Base-by-base conservation (phyloP, 129 eudicot species). In the Escallonia herrerae region DNA sequence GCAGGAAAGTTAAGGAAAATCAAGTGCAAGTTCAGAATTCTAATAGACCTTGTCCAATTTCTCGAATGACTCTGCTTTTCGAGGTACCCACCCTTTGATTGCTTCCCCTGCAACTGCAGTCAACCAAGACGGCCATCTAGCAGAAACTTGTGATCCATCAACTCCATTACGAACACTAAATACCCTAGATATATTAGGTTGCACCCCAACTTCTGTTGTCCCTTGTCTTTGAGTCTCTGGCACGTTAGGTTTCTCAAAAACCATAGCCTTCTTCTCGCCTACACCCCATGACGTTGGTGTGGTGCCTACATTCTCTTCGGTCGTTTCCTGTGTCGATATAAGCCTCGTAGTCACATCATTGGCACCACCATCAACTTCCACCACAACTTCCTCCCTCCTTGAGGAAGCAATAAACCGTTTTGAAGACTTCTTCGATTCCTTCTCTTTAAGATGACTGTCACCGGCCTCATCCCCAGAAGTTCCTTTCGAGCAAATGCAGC, bases 101-200 rank as follows among this genome's bases (percentile, higher is more conserved):
- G 96, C 94, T 76, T 89, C 96, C 73, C 96, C 96, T 54, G 96
- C 96, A 62, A 89, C 96, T 5, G 86, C 76, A 71, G 90, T 89
- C 37, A 89, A 59, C 96, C 96, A 89, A 46, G 84, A 68, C 4
- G 96, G 96, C 96, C 96, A 85, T 57, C 94, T 90, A 15, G 86
- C 94, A 73, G 76, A 78, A 74, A 74, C 84, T 80, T 89, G 94
- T 46, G 87, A 76, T 45, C 80, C 90, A 74, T 89, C 94, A 77
- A 78, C 82, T 49, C 93, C 96, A 74, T 82, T 78, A 42, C 76
- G 67, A 53, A 70, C 40, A 40, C 75, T 79, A 59, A 83, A 83
- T 22, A 69, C 58, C 68, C 86, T 74, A 61, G 79, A 74, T 13
- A 89, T 72, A 63, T 79, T 81, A 6, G 82, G 78, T 33, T 77